Percentiles rank a stretch among this genome's conserved stretches.
Conservation (phyloP, 495 filamentous ascomycete species). For the Penicilliopsis zonata region DNA sequence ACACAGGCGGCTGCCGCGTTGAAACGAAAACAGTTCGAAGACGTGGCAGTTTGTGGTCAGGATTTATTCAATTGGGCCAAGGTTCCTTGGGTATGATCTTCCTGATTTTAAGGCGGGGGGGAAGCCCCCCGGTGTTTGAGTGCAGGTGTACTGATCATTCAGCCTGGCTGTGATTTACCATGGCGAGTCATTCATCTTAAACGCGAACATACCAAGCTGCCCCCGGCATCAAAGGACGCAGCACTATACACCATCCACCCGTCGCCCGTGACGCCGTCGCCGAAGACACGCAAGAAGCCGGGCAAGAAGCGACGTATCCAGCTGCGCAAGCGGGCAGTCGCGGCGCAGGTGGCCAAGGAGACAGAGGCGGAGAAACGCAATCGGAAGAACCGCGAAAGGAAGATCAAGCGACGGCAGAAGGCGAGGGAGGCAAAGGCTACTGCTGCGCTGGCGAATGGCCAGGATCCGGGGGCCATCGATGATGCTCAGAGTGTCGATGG, state of each 20-base stretch:
- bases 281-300: constrained; percentile 29
- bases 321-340: constrained; percentile 22
- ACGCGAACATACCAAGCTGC: constrained; percentile 24
- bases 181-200: constrained; percentile 33
- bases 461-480: too few relatives aligned
- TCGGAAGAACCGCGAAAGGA: constrained; percentile 32
- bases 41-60: constrained; percentile 26
- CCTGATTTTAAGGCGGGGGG: background rate
- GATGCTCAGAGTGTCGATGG: too few relatives aligned
- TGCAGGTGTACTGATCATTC: too few relatives aligned
- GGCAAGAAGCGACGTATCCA: constrained; percentile 35
- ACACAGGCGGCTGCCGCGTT: constrained; percentile 5
- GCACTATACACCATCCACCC: constrained; percentile 14
- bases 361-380: constrained; percentile 34
- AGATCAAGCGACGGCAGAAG: constrained; percentile 34
- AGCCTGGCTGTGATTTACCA: constrained; percentile 32
- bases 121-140: too few relatives aligned
- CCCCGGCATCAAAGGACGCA: constrained; percentile 12
- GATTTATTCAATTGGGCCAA: constrained; percentile 25
- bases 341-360: constrained; percentile 19
- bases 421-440: constrained; percentile 32
- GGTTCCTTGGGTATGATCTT: constrained; percentile 21
- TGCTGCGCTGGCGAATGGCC: constrained; percentile 9
- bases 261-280: constrained; percentile 11
- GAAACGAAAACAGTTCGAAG: constrained; percentile 24